Base-by-base conservation (phyloP, 495 filamentous ascomycete genomes). In the Jackrogersella minutella region DNA sequence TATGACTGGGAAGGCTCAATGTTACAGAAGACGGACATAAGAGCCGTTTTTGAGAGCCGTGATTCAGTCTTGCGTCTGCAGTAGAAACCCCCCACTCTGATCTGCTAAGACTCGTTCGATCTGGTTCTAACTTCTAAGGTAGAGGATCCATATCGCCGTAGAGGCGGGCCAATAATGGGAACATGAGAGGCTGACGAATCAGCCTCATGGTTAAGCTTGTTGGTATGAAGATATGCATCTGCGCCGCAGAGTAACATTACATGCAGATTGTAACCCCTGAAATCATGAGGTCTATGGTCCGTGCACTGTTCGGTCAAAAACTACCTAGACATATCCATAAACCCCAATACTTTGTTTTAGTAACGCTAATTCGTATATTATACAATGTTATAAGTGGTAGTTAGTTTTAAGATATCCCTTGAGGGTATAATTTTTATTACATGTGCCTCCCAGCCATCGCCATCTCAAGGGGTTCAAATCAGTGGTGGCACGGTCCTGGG, bases 141-240 rank as follows among this genome's bases (percentile, higher is more conserved):
- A n/a, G n/a, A n/a, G n/a, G n/a, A n/a, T n/a, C n/a, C n/a, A n/a
- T n/a, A n/a, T n/a, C n/a, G n/a, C n/a, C n/a, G n/a, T n/a, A n/a
- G n/a, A n/a, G n/a, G n/a, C 13, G 11, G 17, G 43, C 14, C 28
- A 28, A 10, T 14, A 14, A 10, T 2, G 16, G 39, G 36, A 14
- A 43, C 1, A 17, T 9, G 7, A 21, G 39, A 43, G 14, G 22
- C 28, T 7, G 43, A 28, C 43, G 43, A 47, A 47, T 47, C 24
- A 47, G 43, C 43, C 43, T 47, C 43, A 47, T 47, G 24, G 43
- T 47, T n/a, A n/a, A n/a, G n/a, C n/a, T n/a, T n/a, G n/a, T n/a
- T n/a, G 16, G 47, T 14, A 51, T 33, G 28, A 51, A 33, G 28
- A 51, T 51, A 33, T 33, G 47, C 47, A 17, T 51, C 26, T 34